These are phyloP conservation scores for Sarocladium oryzae DNA, from an alignment of 2,329 filamentous ascomycete genomes.

Conservation along the genomic window DNA sequence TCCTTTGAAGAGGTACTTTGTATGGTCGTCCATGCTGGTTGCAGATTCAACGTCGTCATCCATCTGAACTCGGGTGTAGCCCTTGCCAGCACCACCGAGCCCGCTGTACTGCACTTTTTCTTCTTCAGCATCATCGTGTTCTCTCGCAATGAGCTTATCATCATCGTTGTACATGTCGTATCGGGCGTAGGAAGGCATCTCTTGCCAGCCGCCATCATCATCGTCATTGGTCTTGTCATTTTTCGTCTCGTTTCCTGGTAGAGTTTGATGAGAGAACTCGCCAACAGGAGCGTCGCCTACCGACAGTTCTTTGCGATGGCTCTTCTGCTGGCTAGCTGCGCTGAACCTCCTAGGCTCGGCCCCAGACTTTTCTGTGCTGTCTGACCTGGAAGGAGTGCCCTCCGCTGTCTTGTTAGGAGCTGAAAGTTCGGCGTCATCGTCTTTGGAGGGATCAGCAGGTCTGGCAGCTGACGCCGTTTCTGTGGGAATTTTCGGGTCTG, in stretches of 20 bases:
- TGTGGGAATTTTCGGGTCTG: neutral
- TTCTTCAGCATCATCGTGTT: conserved; percentile 66
- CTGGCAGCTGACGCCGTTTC: neutral
- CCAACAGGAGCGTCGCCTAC: conserved; percentile 41
- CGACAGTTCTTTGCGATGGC: conserved; percentile 28
- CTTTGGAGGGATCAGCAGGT: neutral
- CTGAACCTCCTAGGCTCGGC: conserved; percentile 17
- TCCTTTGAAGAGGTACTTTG: conserved; percentile 83
- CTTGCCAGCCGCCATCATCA: conserved; percentile 76
- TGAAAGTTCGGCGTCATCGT: neutral
- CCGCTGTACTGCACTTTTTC: conserved; percentile 64
- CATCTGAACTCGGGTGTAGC: conserved; percentile 89
- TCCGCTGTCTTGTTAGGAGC: neutral
- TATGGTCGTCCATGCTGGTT: conserved; percentile 96
- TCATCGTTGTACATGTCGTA: conserved; percentile 97
- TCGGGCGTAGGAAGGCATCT: conserved; percentile 87
- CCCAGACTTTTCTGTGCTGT: neutral
- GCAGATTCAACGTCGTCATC: conserved; percentile 92
- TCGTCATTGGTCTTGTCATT: conserved; percentile 43
- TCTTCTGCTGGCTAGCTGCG: neutral
- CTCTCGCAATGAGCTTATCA: conserved; percentile 76
- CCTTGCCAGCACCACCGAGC: conserved; percentile 84
- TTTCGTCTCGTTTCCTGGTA: conserved; percentile 52
- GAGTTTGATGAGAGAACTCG: conserved; percentile 86
- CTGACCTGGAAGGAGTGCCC: neutral